phyloP scores from a whole-genome alignment of 257 asterid species.

The Rubia yunnanensis region DNA sequence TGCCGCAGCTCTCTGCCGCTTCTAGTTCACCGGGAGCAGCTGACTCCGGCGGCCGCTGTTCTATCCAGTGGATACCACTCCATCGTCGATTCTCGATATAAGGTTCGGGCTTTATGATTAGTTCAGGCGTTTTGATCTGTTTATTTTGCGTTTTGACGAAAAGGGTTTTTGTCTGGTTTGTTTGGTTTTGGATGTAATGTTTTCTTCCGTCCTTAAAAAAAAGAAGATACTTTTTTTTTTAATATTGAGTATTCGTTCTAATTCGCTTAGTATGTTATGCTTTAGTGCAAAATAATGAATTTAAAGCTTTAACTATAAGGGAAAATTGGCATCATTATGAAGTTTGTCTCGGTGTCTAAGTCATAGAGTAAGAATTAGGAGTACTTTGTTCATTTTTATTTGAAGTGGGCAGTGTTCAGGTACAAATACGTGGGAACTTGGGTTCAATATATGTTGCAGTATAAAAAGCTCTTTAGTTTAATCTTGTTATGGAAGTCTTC shows the following conservation, averaged over 20 bases:
- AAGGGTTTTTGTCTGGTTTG: slow-evolving; percentile 5
- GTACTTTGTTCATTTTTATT: too few relatives aligned
- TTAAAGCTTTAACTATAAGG: too few relatives aligned
- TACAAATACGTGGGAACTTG: too few relatives aligned
- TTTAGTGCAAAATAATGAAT: too few relatives aligned
- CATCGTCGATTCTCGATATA: slow-evolving; percentile 17
- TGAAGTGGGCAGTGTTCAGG: too few relatives aligned
- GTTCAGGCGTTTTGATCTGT: neutral
- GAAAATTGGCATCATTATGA: neutral
- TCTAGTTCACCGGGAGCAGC: slow-evolving; percentile 26
- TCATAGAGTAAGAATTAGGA: too few relatives aligned
- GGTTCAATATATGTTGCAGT: neutral
- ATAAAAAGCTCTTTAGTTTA: neutral
- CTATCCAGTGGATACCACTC: slow-evolving; percentile 28
- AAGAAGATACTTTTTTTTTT: too few relatives aligned
- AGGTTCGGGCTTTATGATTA: slow-evolving; percentile 23
- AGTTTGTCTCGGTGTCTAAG: too few relatives aligned
- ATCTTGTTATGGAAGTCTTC: neutral
- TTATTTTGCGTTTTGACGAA: neutral
- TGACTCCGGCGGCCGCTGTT: neutral
- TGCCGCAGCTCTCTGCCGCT: slow-evolving; percentile 38
- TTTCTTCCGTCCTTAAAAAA: too few relatives aligned
- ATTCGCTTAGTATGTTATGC: too few relatives aligned
- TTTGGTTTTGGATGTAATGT: neutral
- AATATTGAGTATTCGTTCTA: neutral